Evolutionary conservation across 495 filamentous ascomycete species (phyloP).

Genomic region (Talaromyces borbonicus): DNA sequence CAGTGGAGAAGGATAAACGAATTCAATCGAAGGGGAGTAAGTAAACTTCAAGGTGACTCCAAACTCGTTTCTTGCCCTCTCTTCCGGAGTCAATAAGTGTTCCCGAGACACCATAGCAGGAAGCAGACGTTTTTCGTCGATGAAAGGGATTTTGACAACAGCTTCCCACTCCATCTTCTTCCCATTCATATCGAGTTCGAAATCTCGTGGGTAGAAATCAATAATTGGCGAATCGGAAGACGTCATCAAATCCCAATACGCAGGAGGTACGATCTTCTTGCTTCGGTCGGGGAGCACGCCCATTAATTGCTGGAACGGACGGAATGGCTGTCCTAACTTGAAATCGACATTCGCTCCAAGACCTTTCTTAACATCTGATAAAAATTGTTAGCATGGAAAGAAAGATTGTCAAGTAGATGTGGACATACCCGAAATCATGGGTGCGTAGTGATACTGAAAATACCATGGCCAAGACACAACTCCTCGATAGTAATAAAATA

Average conservation of each 20-base stretch:
- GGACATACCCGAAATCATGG: constrained; percentile 76
- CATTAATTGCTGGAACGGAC: constrained; percentile 95
- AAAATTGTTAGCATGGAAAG: constrained; percentile 8
- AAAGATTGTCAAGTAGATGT: background rate
- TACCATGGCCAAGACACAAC: constrained; percentile 99
- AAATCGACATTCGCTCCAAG: constrained; percentile 84
- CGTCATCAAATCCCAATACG: constrained; percentile 91
- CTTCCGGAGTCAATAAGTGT: constrained; percentile 58
- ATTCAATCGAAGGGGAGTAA: constrained; percentile 67
- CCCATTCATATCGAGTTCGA: constrained; percentile 98
- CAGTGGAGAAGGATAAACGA: constrained; percentile 73
- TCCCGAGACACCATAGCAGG: constrained; percentile 79
- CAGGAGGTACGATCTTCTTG: constrained; percentile 82
- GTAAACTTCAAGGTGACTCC: constrained; percentile 90
- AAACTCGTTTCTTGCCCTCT: constrained; percentile 78
- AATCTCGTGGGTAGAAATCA: constrained; percentile 96
- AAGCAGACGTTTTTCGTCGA: constrained; percentile 79
- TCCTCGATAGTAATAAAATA: constrained; percentile 96
- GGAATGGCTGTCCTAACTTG: constrained; percentile 85
- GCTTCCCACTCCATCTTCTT: constrained; percentile 99
- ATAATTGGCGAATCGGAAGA: constrained; percentile 86
- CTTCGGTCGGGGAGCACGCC: constrained; percentile 94
- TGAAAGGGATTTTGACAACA: constrained; percentile 98
- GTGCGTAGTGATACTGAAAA: constrained; percentile 92
- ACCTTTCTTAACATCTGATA: constrained; percentile 75